Evolutionary conservation across 352 stramenopile species (phyloP).

Genomic region (Phytopythium chamaehyphon): DNA sequence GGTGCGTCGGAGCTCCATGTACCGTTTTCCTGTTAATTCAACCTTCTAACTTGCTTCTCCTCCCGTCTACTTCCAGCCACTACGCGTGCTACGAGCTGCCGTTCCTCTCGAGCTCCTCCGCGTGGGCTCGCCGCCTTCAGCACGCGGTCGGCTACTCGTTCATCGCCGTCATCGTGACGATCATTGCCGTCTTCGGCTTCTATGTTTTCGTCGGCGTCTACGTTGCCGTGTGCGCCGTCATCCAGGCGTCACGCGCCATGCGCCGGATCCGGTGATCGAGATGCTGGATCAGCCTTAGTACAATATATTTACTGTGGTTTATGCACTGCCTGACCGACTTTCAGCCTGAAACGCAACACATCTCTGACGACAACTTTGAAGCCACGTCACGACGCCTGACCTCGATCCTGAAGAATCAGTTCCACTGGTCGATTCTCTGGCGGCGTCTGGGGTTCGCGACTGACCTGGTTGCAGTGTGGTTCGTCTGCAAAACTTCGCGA

Average conservation of each 20-base stretch:
- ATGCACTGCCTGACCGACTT: too few relatives aligned
- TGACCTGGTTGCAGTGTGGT: too few relatives aligned
- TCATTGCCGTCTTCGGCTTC: slow-evolving; percentile 57
- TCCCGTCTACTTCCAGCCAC: slow-evolving; percentile 43
- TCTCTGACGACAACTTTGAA: too few relatives aligned
- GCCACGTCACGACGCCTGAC: not conserved
- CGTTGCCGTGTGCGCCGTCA: slow-evolving; percentile 18
- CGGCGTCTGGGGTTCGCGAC: too few relatives aligned
- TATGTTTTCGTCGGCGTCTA: slow-evolving; percentile 46
- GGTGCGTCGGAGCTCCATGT: slow-evolving; percentile 5
- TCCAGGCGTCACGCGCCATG: slow-evolving; percentile 17
- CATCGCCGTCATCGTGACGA: slow-evolving; percentile 45
- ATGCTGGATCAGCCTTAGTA: too few relatives aligned
- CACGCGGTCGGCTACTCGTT: slow-evolving; percentile 35
- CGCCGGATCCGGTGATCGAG: slow-evolving; percentile 3
- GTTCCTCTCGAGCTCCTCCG: slow-evolving; percentile 28
- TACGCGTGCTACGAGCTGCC: slow-evolving; percentile 70
- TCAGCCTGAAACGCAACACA: too few relatives aligned
- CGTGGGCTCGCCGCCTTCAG: slow-evolving; percentile 32
- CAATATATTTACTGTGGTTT: too few relatives aligned
- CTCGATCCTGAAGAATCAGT: not conserved
- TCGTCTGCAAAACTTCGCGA: not conserved
- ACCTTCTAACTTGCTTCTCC: too few relatives aligned
- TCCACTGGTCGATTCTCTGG: too few relatives aligned
- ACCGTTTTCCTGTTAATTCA: not conserved